phyloP scores from a whole-genome alignment of 352 stramenopile species.

The Pythium sukuiense region DNA sequence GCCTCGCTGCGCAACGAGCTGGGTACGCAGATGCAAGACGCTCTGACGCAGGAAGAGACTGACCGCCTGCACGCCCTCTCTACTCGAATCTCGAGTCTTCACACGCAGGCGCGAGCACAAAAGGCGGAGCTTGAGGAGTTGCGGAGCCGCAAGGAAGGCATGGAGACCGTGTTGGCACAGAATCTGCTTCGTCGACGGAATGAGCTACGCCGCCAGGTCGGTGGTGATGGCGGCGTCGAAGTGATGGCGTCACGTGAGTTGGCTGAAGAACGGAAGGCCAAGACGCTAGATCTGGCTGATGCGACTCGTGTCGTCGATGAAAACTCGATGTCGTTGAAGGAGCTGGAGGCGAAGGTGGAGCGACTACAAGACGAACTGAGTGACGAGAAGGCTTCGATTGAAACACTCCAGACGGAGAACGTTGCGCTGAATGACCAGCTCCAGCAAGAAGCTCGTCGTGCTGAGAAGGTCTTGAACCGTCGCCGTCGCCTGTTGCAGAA shows the following conservation, averaged over 20 bases:
- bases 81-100: constrained; percentile 67
- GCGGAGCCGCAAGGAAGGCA: constrained; percentile 81
- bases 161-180: constrained; percentile 90
- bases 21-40: constrained; percentile 75
- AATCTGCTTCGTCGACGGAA: constrained; percentile 90
- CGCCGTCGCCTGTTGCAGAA: constrained; percentile 82
- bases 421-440: constrained; percentile 79
- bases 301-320: constrained; percentile 69
- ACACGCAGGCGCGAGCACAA: constrained; percentile 87
- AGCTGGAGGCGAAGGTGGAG: constrained; percentile 59
- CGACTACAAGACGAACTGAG: constrained; percentile 52
- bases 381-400: constrained; percentile 43
- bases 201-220: constrained; percentile 62
- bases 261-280: constrained; percentile 80
- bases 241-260: constrained; percentile 58
- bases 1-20: constrained; percentile 57
- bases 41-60: constrained; percentile 55
- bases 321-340: constrained; percentile 59
- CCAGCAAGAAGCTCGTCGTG: constrained; percentile 65
- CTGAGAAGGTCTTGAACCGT: constrained; percentile 87
- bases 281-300: constrained; percentile 89
- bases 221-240: constrained; percentile 46
- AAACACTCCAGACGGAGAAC: constrained; percentile 62
- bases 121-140: constrained; percentile 85
- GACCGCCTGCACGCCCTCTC: constrained; percentile 60